These are phyloP conservation scores for Chenopodium album DNA, from an alignment of 148 eudicot genomes.

Conservation along the genomic window DNA sequence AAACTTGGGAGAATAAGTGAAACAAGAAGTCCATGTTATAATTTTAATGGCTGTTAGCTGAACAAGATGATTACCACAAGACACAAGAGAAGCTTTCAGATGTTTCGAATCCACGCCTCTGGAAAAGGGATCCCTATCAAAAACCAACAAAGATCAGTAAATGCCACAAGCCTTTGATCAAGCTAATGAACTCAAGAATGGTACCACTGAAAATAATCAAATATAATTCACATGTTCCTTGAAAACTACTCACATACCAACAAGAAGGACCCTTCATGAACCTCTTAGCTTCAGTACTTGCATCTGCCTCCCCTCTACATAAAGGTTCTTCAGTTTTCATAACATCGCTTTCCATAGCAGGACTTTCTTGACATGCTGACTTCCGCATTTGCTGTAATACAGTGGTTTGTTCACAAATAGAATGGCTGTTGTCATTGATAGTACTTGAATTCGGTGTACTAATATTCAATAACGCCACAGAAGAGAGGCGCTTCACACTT, in stretches of 20 bases:
- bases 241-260: conserved; percentile 41
- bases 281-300: conserved; percentile 34
- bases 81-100: conserved; percentile 44
- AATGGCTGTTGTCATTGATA: conserved; percentile 18
- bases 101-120: conserved; percentile 44
- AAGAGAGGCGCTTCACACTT: conserved; percentile 57
- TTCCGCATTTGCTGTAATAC: conserved; percentile 33
- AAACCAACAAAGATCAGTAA: not conserved
- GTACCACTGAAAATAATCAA: not conserved
- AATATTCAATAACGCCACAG: conserved; percentile 35
- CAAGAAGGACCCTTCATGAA: conserved; percentile 46
- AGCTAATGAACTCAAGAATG: conserved; percentile 9
- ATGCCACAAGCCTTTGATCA: conserved; percentile 10
- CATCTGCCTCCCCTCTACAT: conserved; percentile 26
- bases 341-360: conserved; percentile 26
- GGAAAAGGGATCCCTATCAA: conserved; percentile 78
- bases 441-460: conserved; percentile 17
- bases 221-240: not conserved
- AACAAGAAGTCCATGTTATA: too few species aligned
- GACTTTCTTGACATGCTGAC: conserved; percentile 21
- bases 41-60: not conserved
- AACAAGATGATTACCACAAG: conserved; percentile 38
- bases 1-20: too few species aligned
- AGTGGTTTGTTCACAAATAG: conserved; percentile 23
- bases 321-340: conserved; percentile 37